Evolutionary conservation across 176 grass and related monocot species (phyloP).

Genomic region (Tuctoria greenei): DNA sequence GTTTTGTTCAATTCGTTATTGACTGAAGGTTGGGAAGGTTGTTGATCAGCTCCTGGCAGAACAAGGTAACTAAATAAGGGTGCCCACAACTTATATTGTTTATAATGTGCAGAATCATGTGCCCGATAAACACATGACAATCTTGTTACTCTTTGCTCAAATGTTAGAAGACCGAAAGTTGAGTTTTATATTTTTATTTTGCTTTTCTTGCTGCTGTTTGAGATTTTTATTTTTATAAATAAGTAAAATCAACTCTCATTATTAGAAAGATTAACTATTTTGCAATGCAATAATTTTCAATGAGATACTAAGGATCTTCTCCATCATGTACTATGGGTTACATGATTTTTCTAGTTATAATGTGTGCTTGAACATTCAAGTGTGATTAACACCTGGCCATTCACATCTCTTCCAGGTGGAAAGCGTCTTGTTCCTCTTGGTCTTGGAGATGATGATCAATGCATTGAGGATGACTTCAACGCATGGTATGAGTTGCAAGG

Average conservation of each 20-base stretch:
- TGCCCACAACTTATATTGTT: not conserved
- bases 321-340: not conserved
- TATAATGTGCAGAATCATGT: not conserved
- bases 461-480: conserved; percentile 93
- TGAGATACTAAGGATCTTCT: not conserved
- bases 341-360: not conserved
- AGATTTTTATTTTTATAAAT: not conserved
- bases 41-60: conserved; percentile 70
- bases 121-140: not conserved
- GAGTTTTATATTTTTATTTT: not conserved
- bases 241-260: not conserved
- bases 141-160: not conserved
- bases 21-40: conserved; percentile 69
- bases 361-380: not conserved
- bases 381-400: conserved; percentile 12
- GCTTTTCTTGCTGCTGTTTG: not conserved
- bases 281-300: not conserved
- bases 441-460: conserved; percentile 96
- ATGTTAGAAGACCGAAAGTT: conserved; percentile 3
- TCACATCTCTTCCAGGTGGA: conserved; percentile 57
- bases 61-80: conserved; percentile 56
- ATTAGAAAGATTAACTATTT: not conserved
- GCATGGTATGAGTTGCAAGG: conserved; percentile 51
- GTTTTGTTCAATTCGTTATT: not conserved
- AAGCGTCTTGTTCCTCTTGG: conserved; percentile 73